Percentiles rank a stretch among this genome's conserved stretches.
phyloP scores from a whole-genome alignment of 2,329 filamentous ascomycete species.

The Phaeomoniella chlamydospora region DNA sequence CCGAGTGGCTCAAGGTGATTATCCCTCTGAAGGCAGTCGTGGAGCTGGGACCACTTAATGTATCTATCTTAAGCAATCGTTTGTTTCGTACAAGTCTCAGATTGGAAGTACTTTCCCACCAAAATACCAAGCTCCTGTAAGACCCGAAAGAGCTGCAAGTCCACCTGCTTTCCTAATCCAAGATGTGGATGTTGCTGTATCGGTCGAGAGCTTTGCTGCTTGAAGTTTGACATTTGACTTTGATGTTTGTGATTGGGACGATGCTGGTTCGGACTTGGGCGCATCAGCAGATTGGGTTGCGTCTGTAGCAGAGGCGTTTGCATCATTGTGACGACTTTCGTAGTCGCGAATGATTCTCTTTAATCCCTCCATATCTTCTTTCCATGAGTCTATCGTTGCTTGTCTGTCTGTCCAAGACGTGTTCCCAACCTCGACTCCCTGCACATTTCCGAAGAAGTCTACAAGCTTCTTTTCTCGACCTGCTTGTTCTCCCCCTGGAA shows the following conservation, averaged over 20 bases:
- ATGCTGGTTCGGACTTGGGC: neutral
- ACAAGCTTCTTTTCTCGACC: constrained; percentile 73
- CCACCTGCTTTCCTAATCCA: constrained; percentile 13
- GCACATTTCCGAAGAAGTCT: constrained; percentile 97
- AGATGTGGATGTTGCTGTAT: constrained; percentile 8
- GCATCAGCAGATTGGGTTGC: constrained; percentile 2
- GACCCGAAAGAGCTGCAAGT: constrained; percentile 12
- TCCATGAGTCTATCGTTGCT: constrained; percentile 36
- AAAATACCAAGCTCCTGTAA: constrained; percentile 15
- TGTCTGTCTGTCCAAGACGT: constrained; percentile 17
- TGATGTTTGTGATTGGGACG: constrained; percentile 3
- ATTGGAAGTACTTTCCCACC: constrained; percentile 7
- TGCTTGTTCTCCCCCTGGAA: constrained; percentile 64
- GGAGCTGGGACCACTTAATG: too few species aligned
- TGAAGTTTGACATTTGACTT: constrained; percentile 4
- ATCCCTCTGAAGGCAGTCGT: too few species aligned
- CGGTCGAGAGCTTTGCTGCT: constrained; percentile 1
- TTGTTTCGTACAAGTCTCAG: neutral
- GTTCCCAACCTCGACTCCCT: constrained; percentile 82
- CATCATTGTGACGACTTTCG: constrained; percentile 4
- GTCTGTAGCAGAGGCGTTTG: constrained; percentile 3
- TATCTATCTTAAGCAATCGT: neutral
- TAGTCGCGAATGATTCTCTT: constrained; percentile 43
- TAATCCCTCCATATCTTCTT: constrained; percentile 63
- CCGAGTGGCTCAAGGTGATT: too few species aligned